Conservation (phyloP, 768 basidiomycete species). For the Gloeophyllum trabeum region DNA sequence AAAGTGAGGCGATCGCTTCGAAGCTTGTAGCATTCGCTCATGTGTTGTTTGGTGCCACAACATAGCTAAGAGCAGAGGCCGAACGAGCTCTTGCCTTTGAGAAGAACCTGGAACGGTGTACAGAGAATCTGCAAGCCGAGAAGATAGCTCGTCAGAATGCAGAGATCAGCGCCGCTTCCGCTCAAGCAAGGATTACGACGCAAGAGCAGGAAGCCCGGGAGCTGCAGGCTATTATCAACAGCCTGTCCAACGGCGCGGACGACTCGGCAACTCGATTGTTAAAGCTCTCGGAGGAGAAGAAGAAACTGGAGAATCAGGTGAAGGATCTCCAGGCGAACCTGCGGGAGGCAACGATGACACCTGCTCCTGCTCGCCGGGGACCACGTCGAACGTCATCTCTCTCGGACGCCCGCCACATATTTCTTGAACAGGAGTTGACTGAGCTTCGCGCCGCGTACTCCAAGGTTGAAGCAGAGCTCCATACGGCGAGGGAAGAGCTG, state of each 20-base stretch:
- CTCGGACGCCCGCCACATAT: slow-evolving; percentile 34
- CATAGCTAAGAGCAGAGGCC: slow-evolving; percentile 45
- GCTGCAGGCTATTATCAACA: slow-evolving; percentile 44
- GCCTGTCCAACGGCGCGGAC: slow-evolving; percentile 41
- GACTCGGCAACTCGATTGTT: slow-evolving; percentile 23
- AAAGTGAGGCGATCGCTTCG: slow-evolving; percentile 19
- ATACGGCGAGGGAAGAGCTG: slow-evolving; percentile 32
- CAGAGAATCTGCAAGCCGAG: slow-evolving; percentile 49
- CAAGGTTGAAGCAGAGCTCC: slow-evolving; percentile 34
- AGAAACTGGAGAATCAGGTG: slow-evolving; percentile 41
- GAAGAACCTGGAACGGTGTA: slow-evolving; percentile 30
- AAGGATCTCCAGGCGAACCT: slow-evolving; percentile 42
- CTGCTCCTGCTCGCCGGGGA: slow-evolving; percentile 21
- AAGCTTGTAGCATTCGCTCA: too few species aligned
- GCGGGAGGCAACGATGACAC: slow-evolving; percentile 21
- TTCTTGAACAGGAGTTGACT: slow-evolving; percentile 44
- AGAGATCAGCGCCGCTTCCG: slow-evolving; percentile 32
- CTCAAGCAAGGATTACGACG: slow-evolving; percentile 38
- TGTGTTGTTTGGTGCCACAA: too few species aligned
- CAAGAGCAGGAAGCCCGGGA: slow-evolving; percentile 39
- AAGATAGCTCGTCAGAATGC: slow-evolving; percentile 40
- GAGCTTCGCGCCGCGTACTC: slow-evolving; percentile 31
- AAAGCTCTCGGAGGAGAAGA: slow-evolving; percentile 45
- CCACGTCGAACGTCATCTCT: slow-evolving; percentile 47
- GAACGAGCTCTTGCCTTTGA: slow-evolving; percentile 46